A percentile compares a stretch with the other conserved stretches of the same genome.
These are phyloP conservation scores for Colletotrichum navitas DNA, from an alignment of 2,329 filamentous ascomycete species.

Conservation along the genomic window DNA sequence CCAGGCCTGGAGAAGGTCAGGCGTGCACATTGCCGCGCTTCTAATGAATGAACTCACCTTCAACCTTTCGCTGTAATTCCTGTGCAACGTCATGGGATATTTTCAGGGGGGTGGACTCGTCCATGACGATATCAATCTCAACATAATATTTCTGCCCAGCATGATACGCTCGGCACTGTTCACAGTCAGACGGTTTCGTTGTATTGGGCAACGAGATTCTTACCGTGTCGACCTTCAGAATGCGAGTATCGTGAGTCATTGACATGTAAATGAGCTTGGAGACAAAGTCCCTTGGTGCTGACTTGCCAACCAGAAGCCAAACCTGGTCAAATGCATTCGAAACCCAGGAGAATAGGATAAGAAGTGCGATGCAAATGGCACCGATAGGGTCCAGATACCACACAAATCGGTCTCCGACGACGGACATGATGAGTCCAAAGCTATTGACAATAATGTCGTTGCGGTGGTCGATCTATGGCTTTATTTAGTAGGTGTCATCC, in stretches of 20 bases:
- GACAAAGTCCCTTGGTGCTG: constrained; percentile 68
- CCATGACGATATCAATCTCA: constrained; percentile 72
- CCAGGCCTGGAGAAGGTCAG: constrained; percentile 45
- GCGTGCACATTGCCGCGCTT: neutral
- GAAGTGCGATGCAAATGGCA: constrained; percentile 70
- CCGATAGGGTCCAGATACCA: constrained; percentile 74
- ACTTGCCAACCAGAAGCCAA: constrained; percentile 71
- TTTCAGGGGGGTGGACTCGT: constrained; percentile 65
- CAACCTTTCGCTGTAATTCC: constrained; percentile 70
- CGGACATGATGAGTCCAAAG: constrained; percentile 68
- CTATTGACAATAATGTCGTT: constrained; percentile 69
- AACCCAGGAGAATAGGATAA: constrained; percentile 73
- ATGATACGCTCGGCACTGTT: constrained; percentile 68
- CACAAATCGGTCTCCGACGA: constrained; percentile 63
- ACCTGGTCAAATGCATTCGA: constrained; percentile 72
- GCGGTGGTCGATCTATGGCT: constrained; percentile 63
- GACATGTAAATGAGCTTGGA: constrained; percentile 68
- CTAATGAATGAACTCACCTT: constrained; percentile 53
- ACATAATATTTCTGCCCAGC: constrained; percentile 73
- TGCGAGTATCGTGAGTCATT: constrained; percentile 65
- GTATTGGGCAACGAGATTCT: constrained; percentile 32
- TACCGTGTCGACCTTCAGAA: constrained; percentile 69
- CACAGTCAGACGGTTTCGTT: constrained; percentile 29
- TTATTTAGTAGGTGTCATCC: constrained; percentile 30
- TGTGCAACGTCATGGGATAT: constrained; percentile 72